A percentile compares a stretch with the other conserved stretches of the same genome.
phyloP scores from a whole-genome alignment of 257 asterid species.

The Solanum neorickii region DNA sequence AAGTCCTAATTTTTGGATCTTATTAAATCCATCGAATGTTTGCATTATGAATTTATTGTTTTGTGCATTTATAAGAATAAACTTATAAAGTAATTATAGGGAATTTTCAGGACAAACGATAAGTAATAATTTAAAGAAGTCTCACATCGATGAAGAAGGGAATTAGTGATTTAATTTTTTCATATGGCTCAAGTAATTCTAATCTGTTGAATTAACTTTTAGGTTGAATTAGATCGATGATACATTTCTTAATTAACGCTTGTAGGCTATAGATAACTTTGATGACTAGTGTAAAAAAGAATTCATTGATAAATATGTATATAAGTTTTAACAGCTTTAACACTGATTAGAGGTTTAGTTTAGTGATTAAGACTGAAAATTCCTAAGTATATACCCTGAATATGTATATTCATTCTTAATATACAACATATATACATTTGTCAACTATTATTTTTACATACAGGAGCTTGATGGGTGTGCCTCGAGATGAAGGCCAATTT shows the following conservation, averaged over 20 bases:
- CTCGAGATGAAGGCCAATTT: constrained; percentile 46
- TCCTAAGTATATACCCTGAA: not conserved
- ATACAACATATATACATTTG: not conserved
- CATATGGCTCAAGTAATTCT: not conserved
- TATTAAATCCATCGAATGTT: too few relatives aligned
- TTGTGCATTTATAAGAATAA: not conserved
- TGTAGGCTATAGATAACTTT: too few relatives aligned
- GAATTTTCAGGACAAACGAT: not conserved
- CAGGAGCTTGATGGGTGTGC: constrained; percentile 46
- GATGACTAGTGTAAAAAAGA: too few relatives aligned
- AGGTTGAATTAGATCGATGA: too few relatives aligned
- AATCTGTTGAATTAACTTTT: too few relatives aligned
- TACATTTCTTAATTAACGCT: too few relatives aligned
- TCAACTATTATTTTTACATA: not conserved
- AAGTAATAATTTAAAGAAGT: not conserved
- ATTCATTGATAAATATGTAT: too few relatives aligned
- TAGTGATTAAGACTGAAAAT: too few relatives aligned
- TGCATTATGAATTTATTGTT: not conserved
- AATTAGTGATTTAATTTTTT: not conserved
- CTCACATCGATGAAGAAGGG: not conserved
- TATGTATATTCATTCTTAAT: not conserved
- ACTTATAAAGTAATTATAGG: not conserved
- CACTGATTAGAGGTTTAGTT: too few relatives aligned
- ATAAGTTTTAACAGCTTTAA: too few relatives aligned
- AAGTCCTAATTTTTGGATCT: not conserved